A percentile compares a stretch with the other conserved stretches of the same genome.
Conservation (phyloP, 352 stramenopile species). For the Phytophthora pistaciae region DNA sequence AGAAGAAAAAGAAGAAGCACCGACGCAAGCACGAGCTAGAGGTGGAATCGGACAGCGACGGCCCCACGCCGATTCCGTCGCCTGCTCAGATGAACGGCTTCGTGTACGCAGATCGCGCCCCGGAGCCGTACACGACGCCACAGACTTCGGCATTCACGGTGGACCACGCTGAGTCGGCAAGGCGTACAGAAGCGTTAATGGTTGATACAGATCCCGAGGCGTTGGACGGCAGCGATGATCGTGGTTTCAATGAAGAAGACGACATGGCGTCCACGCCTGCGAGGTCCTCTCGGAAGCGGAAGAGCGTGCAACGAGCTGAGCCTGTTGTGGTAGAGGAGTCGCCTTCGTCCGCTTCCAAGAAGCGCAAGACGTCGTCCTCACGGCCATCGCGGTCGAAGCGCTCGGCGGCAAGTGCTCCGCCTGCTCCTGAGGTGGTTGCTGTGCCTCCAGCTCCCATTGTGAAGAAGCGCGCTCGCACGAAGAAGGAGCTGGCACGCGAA, state of each 20-base stretch:
- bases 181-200: not conserved
- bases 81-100: conserved; percentile 54
- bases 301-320: conserved; percentile 34
- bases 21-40: conserved; percentile 48
- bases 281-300: conserved; percentile 38
- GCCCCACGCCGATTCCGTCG: conserved; percentile 48
- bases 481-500: conserved; percentile 78
- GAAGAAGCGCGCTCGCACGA: conserved; percentile 65
- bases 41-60: conserved; percentile 68
- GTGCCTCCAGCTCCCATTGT: conserved; percentile 16
- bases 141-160: conserved; percentile 25
- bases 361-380: conserved; percentile 36
- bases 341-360: conserved; percentile 37
- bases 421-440: conserved; percentile 24
- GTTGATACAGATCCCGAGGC: conserved; percentile 21
- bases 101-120: conserved; percentile 48
- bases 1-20: conserved; percentile 55
- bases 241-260: conserved; percentile 15
- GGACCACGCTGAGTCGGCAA: conserved; percentile 3
- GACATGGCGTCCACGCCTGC: conserved; percentile 13
- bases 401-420: conserved; percentile 13
- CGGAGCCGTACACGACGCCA: conserved; percentile 26
- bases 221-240: conserved; percentile 4
- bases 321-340: conserved; percentile 27
- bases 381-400: conserved; percentile 28